phyloP scores from a whole-genome alignment of 176 grass and related monocot genomes.

The Cocos nucifera region DNA sequence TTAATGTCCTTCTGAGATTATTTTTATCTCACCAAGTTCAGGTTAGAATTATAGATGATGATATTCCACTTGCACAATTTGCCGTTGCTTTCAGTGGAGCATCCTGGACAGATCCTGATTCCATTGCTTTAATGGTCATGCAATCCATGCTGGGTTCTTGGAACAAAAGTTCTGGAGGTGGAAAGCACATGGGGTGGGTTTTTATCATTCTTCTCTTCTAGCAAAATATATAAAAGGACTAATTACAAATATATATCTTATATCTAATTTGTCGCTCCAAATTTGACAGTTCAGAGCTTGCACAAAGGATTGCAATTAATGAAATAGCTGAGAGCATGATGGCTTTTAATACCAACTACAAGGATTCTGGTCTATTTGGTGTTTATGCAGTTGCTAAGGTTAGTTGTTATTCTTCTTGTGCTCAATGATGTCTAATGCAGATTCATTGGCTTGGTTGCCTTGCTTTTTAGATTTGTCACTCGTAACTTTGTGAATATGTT shows the following conservation, averaged over 20 bases:
- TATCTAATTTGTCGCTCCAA: no score
- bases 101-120: constrained; percentile 80
- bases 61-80: constrained; percentile 90
- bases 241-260: no score
- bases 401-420: constrained; percentile 9
- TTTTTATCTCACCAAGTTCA: constrained; percentile 21
- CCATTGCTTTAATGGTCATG: constrained; percentile 96
- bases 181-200: constrained; percentile 85
- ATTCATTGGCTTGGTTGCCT: no score
- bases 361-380: constrained; percentile 92
- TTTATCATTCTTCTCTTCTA: neutral
- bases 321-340: constrained; percentile 96
- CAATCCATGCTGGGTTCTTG: constrained; percentile 96
- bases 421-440: no score
- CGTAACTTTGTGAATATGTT: no score
- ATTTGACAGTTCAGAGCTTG: constrained; percentile 72
- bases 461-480: no score
- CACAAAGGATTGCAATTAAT: constrained; percentile 86
- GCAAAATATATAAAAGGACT: no score
- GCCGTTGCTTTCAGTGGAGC: constrained; percentile 91
- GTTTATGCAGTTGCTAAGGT: constrained; percentile 96
- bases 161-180: constrained; percentile 71
- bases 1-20: neutral
- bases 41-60: constrained; percentile 94
- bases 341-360: constrained; percentile 97